Conservation (phyloP, 257 asterid species). For the Rhazya stricta region DNA sequence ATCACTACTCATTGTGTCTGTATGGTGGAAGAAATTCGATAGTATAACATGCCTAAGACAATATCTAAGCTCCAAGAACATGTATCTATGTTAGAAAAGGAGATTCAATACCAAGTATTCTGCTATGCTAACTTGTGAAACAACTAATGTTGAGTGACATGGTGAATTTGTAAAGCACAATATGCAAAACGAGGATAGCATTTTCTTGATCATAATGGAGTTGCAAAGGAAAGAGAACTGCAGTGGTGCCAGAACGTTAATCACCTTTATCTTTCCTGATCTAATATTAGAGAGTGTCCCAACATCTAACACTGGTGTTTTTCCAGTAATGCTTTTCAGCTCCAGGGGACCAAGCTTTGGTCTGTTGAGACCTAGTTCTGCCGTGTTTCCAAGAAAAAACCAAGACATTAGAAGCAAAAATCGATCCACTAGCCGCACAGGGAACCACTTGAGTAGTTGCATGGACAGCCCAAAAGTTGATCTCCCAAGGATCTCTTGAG, state of each 20-base stretch:
- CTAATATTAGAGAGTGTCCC: conserved; percentile 28
- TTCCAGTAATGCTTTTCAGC: conserved; percentile 29
- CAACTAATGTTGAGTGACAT: not conserved
- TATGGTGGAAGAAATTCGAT: not conserved
- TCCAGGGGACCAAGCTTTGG: conserved; percentile 36
- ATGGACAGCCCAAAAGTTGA: conserved; percentile 43
- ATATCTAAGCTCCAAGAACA: not conserved
- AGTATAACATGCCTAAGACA: not conserved
- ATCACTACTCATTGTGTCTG: not conserved
- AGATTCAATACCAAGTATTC: not conserved
- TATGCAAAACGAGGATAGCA: not conserved
- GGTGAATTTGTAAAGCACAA: not conserved
- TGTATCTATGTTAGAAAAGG: not conserved
- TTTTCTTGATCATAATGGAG: not conserved
- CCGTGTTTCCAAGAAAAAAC: conserved; percentile 32
- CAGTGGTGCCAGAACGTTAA: not conserved
- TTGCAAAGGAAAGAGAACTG: no score
- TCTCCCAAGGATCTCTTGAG: conserved; percentile 36
- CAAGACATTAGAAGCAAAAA: conserved; percentile 25
- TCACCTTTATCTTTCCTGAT: conserved; percentile 33
- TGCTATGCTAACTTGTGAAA: not conserved
- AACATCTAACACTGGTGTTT: conserved; percentile 37
- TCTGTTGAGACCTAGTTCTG: conserved; percentile 23
- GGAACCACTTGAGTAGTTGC: conserved; percentile 34
- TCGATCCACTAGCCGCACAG: conserved; percentile 30